Percentiles rank a stretch among this genome's conserved stretches.
Conservation (phyloP, 2,329 filamentous ascomycete genomes). For the Massarina eburnea region DNA sequence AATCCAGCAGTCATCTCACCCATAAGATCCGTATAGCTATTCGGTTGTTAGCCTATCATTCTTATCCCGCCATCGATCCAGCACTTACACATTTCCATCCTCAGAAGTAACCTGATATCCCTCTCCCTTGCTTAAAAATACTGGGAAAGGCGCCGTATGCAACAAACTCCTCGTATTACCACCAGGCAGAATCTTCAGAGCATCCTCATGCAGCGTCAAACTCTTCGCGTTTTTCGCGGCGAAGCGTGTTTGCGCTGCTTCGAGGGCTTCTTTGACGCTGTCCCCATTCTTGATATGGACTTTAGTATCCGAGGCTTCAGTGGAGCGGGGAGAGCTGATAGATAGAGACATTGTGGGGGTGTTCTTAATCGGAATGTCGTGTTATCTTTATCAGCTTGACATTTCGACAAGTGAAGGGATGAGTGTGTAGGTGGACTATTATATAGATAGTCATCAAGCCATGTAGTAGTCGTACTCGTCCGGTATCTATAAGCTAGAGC, state of each 20-base stretch:
- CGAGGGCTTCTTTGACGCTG: conserved; percentile 15
- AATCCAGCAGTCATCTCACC: conserved; percentile 31
- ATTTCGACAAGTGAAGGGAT: background rate
- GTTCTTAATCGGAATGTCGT: background rate
- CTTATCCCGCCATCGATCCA: background rate
- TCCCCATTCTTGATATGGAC: conserved; percentile 12
- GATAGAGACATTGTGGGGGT: conserved; percentile 15
- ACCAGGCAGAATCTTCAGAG: conserved; percentile 36
- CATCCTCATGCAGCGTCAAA: conserved; percentile 29
- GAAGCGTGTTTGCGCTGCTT: conserved; percentile 20
- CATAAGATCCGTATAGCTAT: conserved; percentile 36
- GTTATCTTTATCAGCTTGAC: background rate
- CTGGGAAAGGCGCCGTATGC: conserved; percentile 41
- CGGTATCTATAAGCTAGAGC: too few relatives aligned
- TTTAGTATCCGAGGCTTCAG: conserved; percentile 11
- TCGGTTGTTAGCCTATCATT: conserved; percentile 30
- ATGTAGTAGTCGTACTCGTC: too few relatives aligned
- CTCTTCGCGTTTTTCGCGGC: conserved; percentile 23
- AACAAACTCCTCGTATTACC: conserved; percentile 44
- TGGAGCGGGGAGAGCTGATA: background rate
- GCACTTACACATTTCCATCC: conserved; percentile 30
- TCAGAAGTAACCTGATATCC: conserved; percentile 29
- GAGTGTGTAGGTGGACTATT: background rate
- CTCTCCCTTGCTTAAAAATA: conserved; percentile 34
- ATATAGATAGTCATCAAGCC: too few relatives aligned